A percentile compares a stretch with the other conserved stretches of the same genome.
phyloP scores from a whole-genome alignment of 2,329 filamentous ascomycete species.

The Acrocalymma vagum region DNA sequence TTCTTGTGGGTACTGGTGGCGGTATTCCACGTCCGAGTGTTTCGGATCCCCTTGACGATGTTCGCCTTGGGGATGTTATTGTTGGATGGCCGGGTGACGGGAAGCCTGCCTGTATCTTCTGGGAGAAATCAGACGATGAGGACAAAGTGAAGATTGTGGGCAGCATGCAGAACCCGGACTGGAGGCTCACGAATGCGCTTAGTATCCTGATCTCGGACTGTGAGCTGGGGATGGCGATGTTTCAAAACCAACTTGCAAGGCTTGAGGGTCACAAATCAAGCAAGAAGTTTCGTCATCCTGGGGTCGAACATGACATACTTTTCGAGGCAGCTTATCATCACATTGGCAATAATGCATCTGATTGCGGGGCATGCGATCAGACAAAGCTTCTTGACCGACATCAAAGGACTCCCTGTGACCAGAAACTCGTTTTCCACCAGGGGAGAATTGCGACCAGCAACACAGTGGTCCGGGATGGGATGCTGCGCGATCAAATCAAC shows the following conservation, averaged over 20 bases:
- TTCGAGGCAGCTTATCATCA: constrained; percentile 10
- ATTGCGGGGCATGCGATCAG: constrained; percentile 5
- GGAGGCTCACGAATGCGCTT: constrained; percentile 12
- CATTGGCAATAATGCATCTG: constrained; percentile 5
- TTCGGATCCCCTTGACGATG: too few relatives aligned
- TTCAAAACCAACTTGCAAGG: constrained; percentile 6
- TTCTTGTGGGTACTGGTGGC: too few relatives aligned
- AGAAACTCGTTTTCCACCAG: too few relatives aligned
- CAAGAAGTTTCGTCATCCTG: constrained; percentile 9
- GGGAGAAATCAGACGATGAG: constrained; percentile 10
- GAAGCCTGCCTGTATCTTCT: too few relatives aligned
- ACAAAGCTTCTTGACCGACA: constrained; percentile 10
- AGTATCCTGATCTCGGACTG: constrained; percentile 7
- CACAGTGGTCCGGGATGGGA: too few relatives aligned
- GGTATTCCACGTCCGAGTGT: too few relatives aligned
- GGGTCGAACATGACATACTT: constrained; percentile 10
- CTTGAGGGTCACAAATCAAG: constrained; percentile 1
- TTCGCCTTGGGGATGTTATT: too few relatives aligned
- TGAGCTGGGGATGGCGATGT: constrained; percentile 6
- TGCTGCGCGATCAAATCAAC: too few relatives aligned
- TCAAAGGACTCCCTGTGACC: too few relatives aligned
- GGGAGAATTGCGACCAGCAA: too few relatives aligned
- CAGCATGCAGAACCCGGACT: constrained; percentile 15
- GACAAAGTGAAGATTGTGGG: constrained; percentile 15
- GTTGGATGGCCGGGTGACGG: too few relatives aligned